phyloP scores from a whole-genome alignment of 78 protist genomes.

The Dictyostelium brefeldianum region DNA sequence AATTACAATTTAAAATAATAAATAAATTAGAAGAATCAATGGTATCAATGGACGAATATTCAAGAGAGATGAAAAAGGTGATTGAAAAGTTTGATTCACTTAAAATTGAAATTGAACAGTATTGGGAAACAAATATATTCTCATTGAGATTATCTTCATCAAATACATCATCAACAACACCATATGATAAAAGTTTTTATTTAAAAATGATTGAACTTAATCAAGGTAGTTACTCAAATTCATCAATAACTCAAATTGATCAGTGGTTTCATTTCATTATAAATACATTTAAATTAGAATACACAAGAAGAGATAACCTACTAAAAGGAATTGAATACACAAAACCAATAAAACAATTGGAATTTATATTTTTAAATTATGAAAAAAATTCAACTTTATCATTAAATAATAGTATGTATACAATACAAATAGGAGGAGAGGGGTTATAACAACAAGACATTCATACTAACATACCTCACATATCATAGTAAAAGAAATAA shows the following conservation, averaged over 20 bases:
- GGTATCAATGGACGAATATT: constrained; percentile 3
- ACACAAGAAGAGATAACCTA: background rate
- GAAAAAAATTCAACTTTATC: constrained; percentile 7
- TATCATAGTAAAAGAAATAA: background rate
- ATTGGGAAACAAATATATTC: background rate
- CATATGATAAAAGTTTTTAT: background rate
- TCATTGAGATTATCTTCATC: background rate
- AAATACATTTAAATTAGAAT: constrained; percentile 7
- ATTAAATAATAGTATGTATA: background rate
- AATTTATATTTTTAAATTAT: background rate
- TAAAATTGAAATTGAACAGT: background rate
- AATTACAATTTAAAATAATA: constrained; percentile 13
- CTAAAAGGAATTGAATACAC: constrained; percentile 1
- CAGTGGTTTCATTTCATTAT: constrained; percentile 33
- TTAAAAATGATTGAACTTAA: constrained; percentile 7
- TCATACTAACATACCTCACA: background rate
- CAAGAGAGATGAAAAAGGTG: background rate
- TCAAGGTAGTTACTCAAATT: background rate
- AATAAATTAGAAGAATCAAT: constrained; percentile 28
- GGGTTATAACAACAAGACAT: background rate
- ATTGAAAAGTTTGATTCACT: background rate
- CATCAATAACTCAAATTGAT: constrained; percentile 23
- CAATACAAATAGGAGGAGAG: too few relatives aligned
- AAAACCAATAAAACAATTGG: constrained; percentile 6
- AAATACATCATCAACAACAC: too few relatives aligned